Base-by-base conservation (phyloP, 352 stramenopile species). In the Thraustochytrium striatum region DNA sequence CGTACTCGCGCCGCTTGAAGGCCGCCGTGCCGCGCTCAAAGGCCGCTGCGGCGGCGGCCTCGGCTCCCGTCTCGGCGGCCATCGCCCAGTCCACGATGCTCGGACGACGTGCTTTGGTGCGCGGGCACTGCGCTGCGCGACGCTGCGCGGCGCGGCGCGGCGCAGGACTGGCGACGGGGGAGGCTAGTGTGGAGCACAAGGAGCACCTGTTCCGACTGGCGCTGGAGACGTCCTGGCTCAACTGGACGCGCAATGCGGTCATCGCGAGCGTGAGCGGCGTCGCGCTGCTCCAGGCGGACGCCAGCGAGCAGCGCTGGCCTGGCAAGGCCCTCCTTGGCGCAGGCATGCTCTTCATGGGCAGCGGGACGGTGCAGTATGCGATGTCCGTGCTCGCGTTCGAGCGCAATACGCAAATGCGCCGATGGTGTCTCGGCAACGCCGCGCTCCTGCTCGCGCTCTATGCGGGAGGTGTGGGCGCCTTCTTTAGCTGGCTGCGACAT, bases 211-310 rank as follows among this genome's bases (percentile, higher is more conserved):
- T 30, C 33, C 0, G 65, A 25, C 65, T 80, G 13, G 52, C 32
- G 39, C 44, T 80, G 21, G 70, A 80, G 58, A 25, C 30, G 32
- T 72, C 55, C 11, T 80, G 70, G 70, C 47, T 80, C 13, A 80
- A 80, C 58, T 80, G 53, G 13, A 80, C 55, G 36, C 55, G 70
- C 21, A 80, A 80, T 35, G 70, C 70, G 16, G 43, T 70, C 55
- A 80, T 80, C n/a, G 58, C 32, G 19, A 75, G 55, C 70, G 70
- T 80, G 21, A 72, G 55, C 70, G 70, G 70, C 9, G 11, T 70
- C 7, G 58, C 19, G 16, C 57, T 80, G 70, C 61, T 61, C 50
- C 35, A 41, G 7, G 61, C 11, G 8, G 3, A 43, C 25, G 52
- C 58, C 3, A 28, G 65, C 0, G 43, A 75, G 47, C 11, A 5